These are phyloP conservation scores for Oryza nivara DNA, from an alignment of 176 grass and related monocot genomes.

Conservation along the genomic window DNA sequence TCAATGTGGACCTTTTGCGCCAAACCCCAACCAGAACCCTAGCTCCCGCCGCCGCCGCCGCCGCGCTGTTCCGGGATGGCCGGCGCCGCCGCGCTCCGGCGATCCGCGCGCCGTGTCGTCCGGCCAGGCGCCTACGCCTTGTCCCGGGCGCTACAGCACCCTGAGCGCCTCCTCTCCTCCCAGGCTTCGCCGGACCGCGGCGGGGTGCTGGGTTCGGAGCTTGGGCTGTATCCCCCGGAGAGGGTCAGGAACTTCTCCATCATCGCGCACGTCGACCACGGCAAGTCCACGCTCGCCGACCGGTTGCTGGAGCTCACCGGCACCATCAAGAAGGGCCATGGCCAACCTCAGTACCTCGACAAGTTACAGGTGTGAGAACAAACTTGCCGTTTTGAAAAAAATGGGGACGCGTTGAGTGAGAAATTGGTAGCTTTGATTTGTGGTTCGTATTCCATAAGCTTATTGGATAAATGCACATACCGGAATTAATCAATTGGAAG, in stretches of 20 bases:
- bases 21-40: constrained; percentile 58
- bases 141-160: constrained; percentile 8
- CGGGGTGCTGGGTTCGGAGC: constrained; percentile 47
- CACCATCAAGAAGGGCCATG: constrained; percentile 87
- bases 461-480: background rate
- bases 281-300: constrained; percentile 90
- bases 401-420: background rate
- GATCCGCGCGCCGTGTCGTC: constrained; percentile 30
- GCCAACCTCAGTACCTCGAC: constrained; percentile 90
- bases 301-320: constrained; percentile 85
- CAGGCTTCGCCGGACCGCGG: constrained; percentile 46
- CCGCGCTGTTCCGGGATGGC: constrained; percentile 27
- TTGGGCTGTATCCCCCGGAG: constrained; percentile 75
- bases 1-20: background rate
- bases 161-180: constrained; percentile 43
- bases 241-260: constrained; percentile 91
- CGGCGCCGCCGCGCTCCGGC: constrained; percentile 51
- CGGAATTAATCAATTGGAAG: background rate
- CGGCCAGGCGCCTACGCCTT: background rate
- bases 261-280: constrained; percentile 89
- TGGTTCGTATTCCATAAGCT: background rate
- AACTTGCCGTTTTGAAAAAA: background rate
- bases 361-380: constrained; percentile 68
- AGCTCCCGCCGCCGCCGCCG: constrained; percentile 27
- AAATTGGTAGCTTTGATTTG: background rate